phyloP scores from a whole-genome alignment of 352 stramenopile genomes.

The Phytophthora citricola region DNA sequence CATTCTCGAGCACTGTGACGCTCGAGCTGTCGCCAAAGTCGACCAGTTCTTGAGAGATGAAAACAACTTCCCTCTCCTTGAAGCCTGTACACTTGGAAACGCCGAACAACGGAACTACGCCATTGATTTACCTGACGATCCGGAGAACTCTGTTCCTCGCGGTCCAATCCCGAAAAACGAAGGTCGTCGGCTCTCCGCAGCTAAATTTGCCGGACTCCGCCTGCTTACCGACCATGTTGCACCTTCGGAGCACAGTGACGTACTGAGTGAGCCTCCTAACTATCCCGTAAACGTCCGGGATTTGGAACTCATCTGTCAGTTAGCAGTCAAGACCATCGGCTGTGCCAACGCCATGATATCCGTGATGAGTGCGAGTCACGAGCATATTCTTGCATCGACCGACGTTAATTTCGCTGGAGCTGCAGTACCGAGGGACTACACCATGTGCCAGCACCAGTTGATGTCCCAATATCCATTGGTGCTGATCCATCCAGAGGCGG shows the following conservation, averaged over 20 bases:
- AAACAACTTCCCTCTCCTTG: conserved; percentile 16
- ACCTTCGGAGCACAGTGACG: not conserved
- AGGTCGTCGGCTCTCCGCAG: conserved; percentile 21
- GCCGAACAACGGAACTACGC: conserved; percentile 42
- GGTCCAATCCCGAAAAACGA: conserved; percentile 37
- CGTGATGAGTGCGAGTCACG: conserved; percentile 47
- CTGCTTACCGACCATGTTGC: conserved; percentile 14
- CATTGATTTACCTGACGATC: conserved; percentile 30
- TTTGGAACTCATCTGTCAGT: conserved; percentile 58
- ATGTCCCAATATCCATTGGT: conserved; percentile 60
- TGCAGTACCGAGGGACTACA: conserved; percentile 50
- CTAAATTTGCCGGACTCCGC: conserved; percentile 9
- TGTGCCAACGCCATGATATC: conserved; percentile 55
- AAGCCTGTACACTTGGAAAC: conserved; percentile 42
- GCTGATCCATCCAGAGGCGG: conserved; percentile 59
- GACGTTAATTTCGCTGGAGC: conserved; percentile 20
- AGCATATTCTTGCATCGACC: conserved; percentile 55
- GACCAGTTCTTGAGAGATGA: conserved; percentile 26
- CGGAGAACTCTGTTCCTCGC: conserved; percentile 1
- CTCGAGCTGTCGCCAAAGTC: conserved; percentile 4
- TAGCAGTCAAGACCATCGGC: conserved; percentile 45
- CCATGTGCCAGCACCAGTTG: conserved; percentile 63
- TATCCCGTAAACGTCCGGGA: conserved; percentile 36
- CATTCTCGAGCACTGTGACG: not conserved
- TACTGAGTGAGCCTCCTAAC: conserved; percentile 8